Conservation (phyloP, 345 rosid species). For the Citrus inodora region DNA sequence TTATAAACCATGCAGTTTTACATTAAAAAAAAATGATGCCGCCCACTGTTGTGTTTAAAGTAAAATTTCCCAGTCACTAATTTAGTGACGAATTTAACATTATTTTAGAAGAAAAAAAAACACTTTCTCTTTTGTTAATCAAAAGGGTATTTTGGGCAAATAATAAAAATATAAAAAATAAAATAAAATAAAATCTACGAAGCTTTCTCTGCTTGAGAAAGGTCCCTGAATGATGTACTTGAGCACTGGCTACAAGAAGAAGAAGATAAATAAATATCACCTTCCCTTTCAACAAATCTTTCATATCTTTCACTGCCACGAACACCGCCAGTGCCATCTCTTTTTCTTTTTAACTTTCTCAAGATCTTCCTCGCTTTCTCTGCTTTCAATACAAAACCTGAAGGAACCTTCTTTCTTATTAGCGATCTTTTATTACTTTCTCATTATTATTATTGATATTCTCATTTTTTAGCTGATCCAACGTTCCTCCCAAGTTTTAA, state of each 20-base stretch:
- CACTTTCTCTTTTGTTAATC: too few species aligned
- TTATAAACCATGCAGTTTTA: too few species aligned
- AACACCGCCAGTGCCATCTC: slow-evolving; percentile 3
- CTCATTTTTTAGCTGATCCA: too few species aligned
- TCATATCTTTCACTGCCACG: not conserved
- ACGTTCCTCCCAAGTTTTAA: slow-evolving; percentile 3
- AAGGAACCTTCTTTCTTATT: slow-evolving; percentile 5
- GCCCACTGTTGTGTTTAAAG: too few species aligned
- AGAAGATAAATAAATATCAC: slow-evolving; percentile 31
- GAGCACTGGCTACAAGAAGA: not conserved
- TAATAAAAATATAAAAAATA: too few species aligned
- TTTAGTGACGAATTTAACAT: too few species aligned
- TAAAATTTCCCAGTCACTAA: too few species aligned
- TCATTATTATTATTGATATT: not conserved
- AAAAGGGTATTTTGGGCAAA: not conserved
- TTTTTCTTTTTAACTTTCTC: slow-evolving; percentile 3
- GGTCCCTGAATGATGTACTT: not conserved
- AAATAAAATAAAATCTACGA: not conserved
- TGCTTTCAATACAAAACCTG: slow-evolving; percentile 30
- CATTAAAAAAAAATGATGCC: too few species aligned
- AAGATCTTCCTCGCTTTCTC: slow-evolving; percentile 44
- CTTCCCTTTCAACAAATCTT: not conserved
- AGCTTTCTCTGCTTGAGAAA: not conserved
- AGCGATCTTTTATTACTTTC: slow-evolving; percentile 12
- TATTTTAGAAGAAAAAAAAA: too few species aligned